These are phyloP conservation scores for Phaeosphaeria sp. DNA, from an alignment of 2,329 filamentous ascomycete species.

Conservation along the genomic window DNA sequence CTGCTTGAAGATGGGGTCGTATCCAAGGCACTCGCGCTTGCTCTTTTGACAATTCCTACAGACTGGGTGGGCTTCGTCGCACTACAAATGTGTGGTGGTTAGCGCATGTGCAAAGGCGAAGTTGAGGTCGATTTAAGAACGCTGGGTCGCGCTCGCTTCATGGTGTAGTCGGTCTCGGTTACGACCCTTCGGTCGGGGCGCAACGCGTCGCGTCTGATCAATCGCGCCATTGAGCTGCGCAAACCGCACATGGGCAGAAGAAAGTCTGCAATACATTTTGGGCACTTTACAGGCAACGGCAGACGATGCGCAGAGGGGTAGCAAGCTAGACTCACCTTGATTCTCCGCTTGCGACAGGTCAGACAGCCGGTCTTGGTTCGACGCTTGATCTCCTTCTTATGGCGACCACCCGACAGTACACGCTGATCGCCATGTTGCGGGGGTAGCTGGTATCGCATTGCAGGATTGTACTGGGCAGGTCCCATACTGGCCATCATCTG, in stretches of 20 bases:
- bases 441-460: slow-evolving; percentile 63
- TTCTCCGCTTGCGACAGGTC: slow-evolving; percentile 66
- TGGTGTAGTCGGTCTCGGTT: slow-evolving; percentile 41
- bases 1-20: slow-evolving; percentile 86
- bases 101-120: slow-evolving; percentile 24
- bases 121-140: slow-evolving; percentile 39
- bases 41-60: slow-evolving; percentile 92
- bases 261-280: background rate
- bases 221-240: slow-evolving; percentile 32
- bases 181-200: slow-evolving; percentile 26
- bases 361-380: slow-evolving; percentile 76
- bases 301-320: background rate
- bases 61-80: slow-evolving; percentile 91
- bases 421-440: slow-evolving; percentile 55
- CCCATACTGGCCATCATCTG: slow-evolving; percentile 59
- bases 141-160: slow-evolving; percentile 42
- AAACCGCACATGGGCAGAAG: background rate
- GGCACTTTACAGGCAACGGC: background rate
- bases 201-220: slow-evolving; percentile 33
- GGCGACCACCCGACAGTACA: slow-evolving; percentile 67
- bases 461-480: slow-evolving; percentile 52
- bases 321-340: slow-evolving; percentile 64
- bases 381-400: slow-evolving; percentile 77
- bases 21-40: slow-evolving; percentile 84
- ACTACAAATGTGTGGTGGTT: slow-evolving; percentile 62